phyloP scores from a whole-genome alignment of 495 filamentous ascomycete genomes.

The Trichoderma asperelloides region DNA sequence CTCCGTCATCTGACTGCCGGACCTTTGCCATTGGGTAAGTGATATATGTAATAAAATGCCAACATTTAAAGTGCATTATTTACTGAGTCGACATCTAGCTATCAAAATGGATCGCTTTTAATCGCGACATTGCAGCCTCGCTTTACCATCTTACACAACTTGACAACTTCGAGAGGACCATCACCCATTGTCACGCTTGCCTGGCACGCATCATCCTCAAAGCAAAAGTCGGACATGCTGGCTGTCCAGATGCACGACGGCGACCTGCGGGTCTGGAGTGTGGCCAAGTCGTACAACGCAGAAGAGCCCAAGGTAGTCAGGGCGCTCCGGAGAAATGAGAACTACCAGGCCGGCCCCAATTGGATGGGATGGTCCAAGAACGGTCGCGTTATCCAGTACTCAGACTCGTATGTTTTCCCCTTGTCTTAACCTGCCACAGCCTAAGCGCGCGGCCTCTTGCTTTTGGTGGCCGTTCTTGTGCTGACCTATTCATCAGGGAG shows the following conservation, averaged over 20 bases:
- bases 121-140: slow-evolving; percentile 81
- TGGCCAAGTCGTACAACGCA: slow-evolving; percentile 72
- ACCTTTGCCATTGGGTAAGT: slow-evolving; percentile 93
- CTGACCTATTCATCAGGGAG: slow-evolving; percentile 46
- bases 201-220: slow-evolving; percentile 95
- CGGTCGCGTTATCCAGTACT: slow-evolving; percentile 86
- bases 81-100: slow-evolving; percentile 45
- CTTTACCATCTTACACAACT: slow-evolving; percentile 90
- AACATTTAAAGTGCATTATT: slow-evolving; percentile 17
- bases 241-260: slow-evolving; percentile 87
- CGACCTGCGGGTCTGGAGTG: slow-evolving; percentile 93
- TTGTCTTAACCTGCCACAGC: slow-evolving; percentile 13
- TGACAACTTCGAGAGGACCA: slow-evolving; percentile 71
- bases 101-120: slow-evolving; percentile 89
- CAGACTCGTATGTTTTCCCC: slow-evolving; percentile 65
- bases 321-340: slow-evolving; percentile 72
- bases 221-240: slow-evolving; percentile 97
- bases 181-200: slow-evolving; percentile 84
- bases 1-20: slow-evolving; percentile 83
- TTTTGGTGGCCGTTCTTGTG: slow-evolving; percentile 11
- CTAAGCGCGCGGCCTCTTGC: slow-evolving; percentile 32
- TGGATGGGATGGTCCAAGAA: slow-evolving; percentile 99
- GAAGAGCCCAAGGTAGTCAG: slow-evolving; percentile 78
- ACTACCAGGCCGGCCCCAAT: slow-evolving; percentile 66
- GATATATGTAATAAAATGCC: slow-evolving; percentile 23